Evolutionary conservation across 345 rosid genomes (phyloP).

Genomic region (Clarkia xantiana): DNA sequence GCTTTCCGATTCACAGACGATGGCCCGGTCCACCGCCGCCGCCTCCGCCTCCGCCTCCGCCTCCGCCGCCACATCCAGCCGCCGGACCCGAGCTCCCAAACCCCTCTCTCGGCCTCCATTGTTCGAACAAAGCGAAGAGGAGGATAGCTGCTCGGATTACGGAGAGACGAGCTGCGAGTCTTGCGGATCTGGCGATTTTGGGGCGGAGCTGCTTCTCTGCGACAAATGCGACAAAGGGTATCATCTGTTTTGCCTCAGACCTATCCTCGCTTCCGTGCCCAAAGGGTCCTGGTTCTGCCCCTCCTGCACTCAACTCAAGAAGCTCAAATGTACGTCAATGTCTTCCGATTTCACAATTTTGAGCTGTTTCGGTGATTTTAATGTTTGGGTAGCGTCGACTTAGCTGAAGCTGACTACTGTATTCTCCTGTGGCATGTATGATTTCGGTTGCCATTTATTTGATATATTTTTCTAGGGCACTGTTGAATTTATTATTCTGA

Average conservation of each 20-base stretch:
- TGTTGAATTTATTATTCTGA: too few species aligned
- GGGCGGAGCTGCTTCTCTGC: slow-evolving; percentile 63
- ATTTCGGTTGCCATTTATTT: too few species aligned
- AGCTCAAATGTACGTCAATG: slow-evolving; percentile 42
- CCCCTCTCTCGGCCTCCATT: slow-evolving; percentile 12
- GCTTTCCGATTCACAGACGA: not conserved
- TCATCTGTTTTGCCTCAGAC: slow-evolving; percentile 76
- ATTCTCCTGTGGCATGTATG: too few species aligned
- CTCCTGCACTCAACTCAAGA: slow-evolving; percentile 37
- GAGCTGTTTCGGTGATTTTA: too few species aligned
- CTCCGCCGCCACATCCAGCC: slow-evolving; percentile 17
- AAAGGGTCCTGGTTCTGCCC: slow-evolving; percentile 81
- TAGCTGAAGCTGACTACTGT: too few species aligned
- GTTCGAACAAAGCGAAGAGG: not conserved
- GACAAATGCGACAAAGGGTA: slow-evolving; percentile 75
- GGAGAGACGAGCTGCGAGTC: slow-evolving; percentile 38
- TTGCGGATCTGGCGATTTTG: slow-evolving; percentile 55
- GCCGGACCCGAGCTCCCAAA: slow-evolving; percentile 37
- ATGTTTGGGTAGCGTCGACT: too few species aligned
- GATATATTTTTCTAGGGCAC: too few species aligned
- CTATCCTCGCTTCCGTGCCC: slow-evolving; percentile 75
- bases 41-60: too few species aligned
- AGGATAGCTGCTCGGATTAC: slow-evolving; percentile 14
- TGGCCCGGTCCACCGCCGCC: slow-evolving; percentile 4
- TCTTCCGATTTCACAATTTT: not conserved